These are phyloP conservation scores for Amanita pallidorosea DNA, from an alignment of 768 basidiomycete species.

Conservation along the genomic window DNA sequence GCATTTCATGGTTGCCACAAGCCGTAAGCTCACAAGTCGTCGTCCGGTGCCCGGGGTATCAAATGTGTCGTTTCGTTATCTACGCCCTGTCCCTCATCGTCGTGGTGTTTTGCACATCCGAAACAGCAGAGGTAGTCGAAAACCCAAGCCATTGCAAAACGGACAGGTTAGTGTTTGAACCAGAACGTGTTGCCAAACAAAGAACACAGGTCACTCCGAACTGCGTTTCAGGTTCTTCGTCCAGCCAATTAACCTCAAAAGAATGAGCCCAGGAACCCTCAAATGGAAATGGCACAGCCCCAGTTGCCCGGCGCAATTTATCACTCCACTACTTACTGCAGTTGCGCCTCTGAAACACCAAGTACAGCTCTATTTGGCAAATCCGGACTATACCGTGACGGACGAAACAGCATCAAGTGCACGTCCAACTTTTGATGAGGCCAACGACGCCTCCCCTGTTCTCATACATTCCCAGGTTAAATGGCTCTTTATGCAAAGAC, in stretches of 20 bases:
- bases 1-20: background rate
- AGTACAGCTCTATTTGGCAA: background rate
- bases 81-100: slow-evolving; percentile 2
- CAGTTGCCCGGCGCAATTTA: background rate
- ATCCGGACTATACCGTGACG: background rate
- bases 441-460: background rate
- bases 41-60: slow-evolving; percentile 19
- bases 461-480: background rate
- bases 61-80: slow-evolving; percentile 21
- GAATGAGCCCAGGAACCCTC: background rate
- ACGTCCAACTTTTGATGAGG: background rate
- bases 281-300: background rate
- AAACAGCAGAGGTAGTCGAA: slow-evolving; percentile 17
- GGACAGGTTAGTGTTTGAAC: background rate
- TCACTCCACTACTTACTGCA: background rate
- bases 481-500: too few species aligned
- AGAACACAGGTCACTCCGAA: background rate
- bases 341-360: background rate
- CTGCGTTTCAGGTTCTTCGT: background rate
- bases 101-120: background rate
- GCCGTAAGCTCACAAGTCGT: slow-evolving; percentile 9
- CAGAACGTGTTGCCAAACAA: background rate
- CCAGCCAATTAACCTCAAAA: background rate
- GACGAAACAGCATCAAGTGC: background rate
- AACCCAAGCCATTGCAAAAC: background rate